These are phyloP conservation scores for Schizopora paradoxa DNA, from an alignment of 1,284 basidiomycete genomes.

Conservation along the genomic window DNA sequence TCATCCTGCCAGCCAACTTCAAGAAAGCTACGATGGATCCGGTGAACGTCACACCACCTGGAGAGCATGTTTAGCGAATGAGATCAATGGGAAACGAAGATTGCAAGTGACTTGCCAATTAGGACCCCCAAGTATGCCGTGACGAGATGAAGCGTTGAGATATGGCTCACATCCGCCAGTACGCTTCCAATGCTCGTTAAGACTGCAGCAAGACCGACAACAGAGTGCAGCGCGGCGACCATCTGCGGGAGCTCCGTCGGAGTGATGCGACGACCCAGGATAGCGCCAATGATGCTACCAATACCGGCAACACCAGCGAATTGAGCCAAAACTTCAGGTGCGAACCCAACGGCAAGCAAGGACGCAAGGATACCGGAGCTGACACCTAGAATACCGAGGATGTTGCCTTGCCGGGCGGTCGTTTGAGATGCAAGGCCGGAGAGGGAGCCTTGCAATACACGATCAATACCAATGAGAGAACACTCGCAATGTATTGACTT, in stretches of 20 bases:
- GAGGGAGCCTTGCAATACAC: slow-evolving; percentile 48
- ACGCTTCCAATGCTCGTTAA: slow-evolving; percentile 79
- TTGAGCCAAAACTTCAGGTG: slow-evolving; percentile 66
- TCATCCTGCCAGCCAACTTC: slow-evolving; percentile 76
- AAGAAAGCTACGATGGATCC: slow-evolving; percentile 86
- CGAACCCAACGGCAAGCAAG: slow-evolving; percentile 75
- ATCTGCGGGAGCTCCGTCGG: slow-evolving; percentile 83
- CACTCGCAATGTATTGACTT: slow-evolving; percentile 19
- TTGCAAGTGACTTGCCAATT: slow-evolving; percentile 46
- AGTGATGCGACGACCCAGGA: slow-evolving; percentile 76
- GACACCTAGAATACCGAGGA: slow-evolving; percentile 79
- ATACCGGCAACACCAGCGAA: slow-evolving; percentile 71
- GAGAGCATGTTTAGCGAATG: background rate
- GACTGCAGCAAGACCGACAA: slow-evolving; percentile 81
- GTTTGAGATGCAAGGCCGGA: slow-evolving; percentile 70
- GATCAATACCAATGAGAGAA: background rate
- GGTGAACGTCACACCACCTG: slow-evolving; percentile 71
- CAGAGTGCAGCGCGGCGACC: slow-evolving; percentile 69
- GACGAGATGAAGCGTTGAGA: slow-evolving; percentile 67
- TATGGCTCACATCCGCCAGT: slow-evolving; percentile 57
- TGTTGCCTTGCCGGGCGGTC: slow-evolving; percentile 78
- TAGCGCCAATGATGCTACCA: slow-evolving; percentile 50
- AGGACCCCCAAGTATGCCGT: slow-evolving; percentile 83
- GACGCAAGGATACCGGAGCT: slow-evolving; percentile 75
- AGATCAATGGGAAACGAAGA: slow-evolving; percentile 14